Conservation (phyloP, 1,284 basidiomycete genomes). For the Austroboletus novae-zelandiae region DNA sequence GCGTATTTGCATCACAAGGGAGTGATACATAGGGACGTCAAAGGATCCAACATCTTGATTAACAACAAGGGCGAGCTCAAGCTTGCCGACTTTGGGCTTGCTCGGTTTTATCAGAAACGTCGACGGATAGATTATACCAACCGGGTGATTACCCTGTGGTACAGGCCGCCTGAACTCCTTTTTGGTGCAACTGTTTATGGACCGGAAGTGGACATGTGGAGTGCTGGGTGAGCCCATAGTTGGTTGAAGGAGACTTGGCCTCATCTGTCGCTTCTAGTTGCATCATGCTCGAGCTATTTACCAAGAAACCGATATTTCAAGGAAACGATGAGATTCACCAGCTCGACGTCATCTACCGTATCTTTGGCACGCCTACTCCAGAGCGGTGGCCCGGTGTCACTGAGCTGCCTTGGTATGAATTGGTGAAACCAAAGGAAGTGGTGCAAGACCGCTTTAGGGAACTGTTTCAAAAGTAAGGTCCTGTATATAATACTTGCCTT, state of each 20-base stretch:
- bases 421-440: slow-evolving; percentile 84
- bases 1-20: slow-evolving; percentile 94
- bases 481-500: neutral
- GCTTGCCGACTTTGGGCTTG: slow-evolving; percentile 97
- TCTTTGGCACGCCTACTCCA: slow-evolving; percentile 87
- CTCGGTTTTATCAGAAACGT: slow-evolving; percentile 92
- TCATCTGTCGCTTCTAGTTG: slow-evolving; percentile 54
- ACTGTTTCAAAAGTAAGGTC: slow-evolving; percentile 72
- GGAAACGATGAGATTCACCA: slow-evolving; percentile 98
- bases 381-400: slow-evolving; percentile 82
- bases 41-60: slow-evolving; percentile 97
- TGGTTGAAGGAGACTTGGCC: neutral
- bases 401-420: slow-evolving; percentile 95
- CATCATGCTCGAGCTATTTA: slow-evolving; percentile 98
- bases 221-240: slow-evolving; percentile 72
- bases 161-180: slow-evolving; percentile 93
- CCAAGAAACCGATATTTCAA: slow-evolving; percentile 92
- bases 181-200: slow-evolving; percentile 97
- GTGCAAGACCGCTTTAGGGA: slow-evolving; percentile 75
- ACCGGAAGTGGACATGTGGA: slow-evolving; percentile 99
- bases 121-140: slow-evolving; percentile 94
- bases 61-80: slow-evolving; percentile 93
- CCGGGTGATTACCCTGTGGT: slow-evolving; percentile 98
- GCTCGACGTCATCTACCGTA: slow-evolving; percentile 86
- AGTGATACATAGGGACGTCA: slow-evolving; percentile 97